Evolutionary conservation across 148 eudicot species (phyloP), one percentile per base, ranked within the genome.

Genomic region (Chenopodium suecicum): DNA sequence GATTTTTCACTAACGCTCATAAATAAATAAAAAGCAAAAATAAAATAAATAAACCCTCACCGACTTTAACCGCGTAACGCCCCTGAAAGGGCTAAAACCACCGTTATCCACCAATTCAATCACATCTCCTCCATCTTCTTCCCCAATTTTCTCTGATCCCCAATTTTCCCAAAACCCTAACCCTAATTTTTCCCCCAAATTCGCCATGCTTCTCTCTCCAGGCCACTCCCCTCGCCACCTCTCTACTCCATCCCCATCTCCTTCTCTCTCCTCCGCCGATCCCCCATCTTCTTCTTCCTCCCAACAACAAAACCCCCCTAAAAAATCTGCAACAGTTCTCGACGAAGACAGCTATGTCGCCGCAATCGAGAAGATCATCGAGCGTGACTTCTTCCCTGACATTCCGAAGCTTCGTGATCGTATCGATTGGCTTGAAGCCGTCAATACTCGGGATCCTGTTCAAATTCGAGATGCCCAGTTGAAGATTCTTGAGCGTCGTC

Each of bases 361-460:
- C 20, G 88, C 97, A 7, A 95, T 95, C 22, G 97, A 95, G 80
- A 95, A 92, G 68, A 93, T 95, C 68, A 92, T 95, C 83, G 97
- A 95, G 84, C 93, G 98, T 1, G 98, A 95, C 82, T 95, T 88
- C 84, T 95, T 95, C 81, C 98, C 98, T 0, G 98, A 95, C 50
- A 95, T 95, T n/a, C 93, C 97, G 7, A 93, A 93, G 90, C 97
- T 95, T 73, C 87, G 96, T 0, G 97, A 95, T 67, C 97, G 97
- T 4, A 92, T 95, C 52, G 98, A 95, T 82, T 95, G 98, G 98
- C 91, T 95, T 8, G 87, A 95, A 70, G 98, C 98, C 0, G 83
- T 92, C 3, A 88, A 90, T 12, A 76, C 89, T 56, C 83, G 92
- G 11, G 98, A 95, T 17, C 98, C 98, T 20, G 83, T 93, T 1